Evolutionary conservation across 2,329 filamentous ascomycete species (phyloP).

Genomic region (Gremmenia infestans): DNA sequence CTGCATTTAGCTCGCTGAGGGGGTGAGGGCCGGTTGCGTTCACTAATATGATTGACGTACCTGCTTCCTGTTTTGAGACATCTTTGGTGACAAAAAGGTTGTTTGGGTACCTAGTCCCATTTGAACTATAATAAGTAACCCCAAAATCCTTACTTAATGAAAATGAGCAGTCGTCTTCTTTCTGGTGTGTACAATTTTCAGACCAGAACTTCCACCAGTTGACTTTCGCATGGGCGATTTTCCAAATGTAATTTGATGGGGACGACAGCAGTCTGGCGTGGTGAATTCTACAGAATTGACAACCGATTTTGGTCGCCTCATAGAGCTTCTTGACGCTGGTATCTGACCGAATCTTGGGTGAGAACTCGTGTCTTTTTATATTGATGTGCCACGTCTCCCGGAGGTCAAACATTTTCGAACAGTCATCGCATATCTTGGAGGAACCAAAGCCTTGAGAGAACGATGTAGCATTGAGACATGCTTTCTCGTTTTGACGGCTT

Average conservation of each 20-base stretch:
- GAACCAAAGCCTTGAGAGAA: not conserved
- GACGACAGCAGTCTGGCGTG: constrained; percentile 1
- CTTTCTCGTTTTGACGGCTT: not conserved
- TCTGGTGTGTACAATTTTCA: not conserved
- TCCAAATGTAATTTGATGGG: not conserved
- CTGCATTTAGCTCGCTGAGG: not conserved
- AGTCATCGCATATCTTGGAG: constrained; percentile 2
- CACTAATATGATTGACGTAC: not conserved
- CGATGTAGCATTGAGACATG: not conserved
- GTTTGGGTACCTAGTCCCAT: not conserved
- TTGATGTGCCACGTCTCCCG: constrained; percentile 4
- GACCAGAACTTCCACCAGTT: constrained; percentile 11
- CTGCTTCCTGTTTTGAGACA: constrained; percentile 1
- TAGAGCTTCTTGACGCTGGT: constrained; percentile 2
- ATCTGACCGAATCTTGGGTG: constrained; percentile 1
- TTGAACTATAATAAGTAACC: constrained; percentile 2
- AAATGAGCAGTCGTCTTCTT: not conserved
- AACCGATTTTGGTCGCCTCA: constrained; percentile 1
- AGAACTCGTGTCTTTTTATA: not conserved
- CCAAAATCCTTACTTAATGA: constrained; percentile 6
- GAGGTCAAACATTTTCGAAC: constrained; percentile 4
- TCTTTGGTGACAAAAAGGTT: constrained; percentile 6
- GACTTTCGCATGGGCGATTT: constrained; percentile 1
- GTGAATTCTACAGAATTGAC: constrained; percentile 7
- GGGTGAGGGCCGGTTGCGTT: not conserved